phyloP scores from a whole-genome alignment of 2,329 filamentous ascomycete genomes.

The Neophaeococcomyces aloes region DNA sequence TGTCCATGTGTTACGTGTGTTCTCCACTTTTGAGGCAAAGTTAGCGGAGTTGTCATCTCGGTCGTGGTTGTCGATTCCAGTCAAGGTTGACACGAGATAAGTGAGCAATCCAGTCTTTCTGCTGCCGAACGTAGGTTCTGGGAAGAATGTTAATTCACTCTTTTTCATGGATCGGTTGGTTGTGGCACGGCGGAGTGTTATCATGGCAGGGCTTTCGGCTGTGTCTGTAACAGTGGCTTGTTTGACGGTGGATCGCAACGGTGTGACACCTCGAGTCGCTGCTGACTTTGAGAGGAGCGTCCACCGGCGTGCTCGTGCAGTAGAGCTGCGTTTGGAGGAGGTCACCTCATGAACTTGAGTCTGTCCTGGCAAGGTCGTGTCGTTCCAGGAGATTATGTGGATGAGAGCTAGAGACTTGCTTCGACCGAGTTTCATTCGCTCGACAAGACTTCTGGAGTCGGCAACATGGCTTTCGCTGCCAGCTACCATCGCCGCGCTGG shows the following conservation, averaged over 20 bases:
- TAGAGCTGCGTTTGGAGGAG: not conserved
- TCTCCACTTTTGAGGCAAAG: not conserved
- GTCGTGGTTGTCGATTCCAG: slow-evolving; percentile 4
- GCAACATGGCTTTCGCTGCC: not conserved
- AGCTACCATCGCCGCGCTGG: not conserved
- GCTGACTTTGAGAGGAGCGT: slow-evolving; percentile 16
- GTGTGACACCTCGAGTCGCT: slow-evolving; percentile 14
- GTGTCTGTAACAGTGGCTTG: slow-evolving; percentile 1
- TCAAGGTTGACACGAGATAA: slow-evolving; percentile 15
- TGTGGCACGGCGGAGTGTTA: slow-evolving; percentile 20
- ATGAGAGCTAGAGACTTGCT: not conserved
- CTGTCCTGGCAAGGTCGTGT: not conserved
- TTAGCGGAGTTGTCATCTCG: not conserved
- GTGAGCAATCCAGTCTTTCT: slow-evolving; percentile 13
- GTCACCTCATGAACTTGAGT: not conserved
- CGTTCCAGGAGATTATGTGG: not conserved
- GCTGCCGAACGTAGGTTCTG: slow-evolving; percentile 16
- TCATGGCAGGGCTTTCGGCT: slow-evolving; percentile 19
- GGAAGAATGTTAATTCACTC: slow-evolving; percentile 18
- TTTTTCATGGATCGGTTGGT: slow-evolving; percentile 8
- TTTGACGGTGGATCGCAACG: slow-evolving; percentile 11
- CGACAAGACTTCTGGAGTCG: not conserved
- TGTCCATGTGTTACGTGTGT: slow-evolving; percentile 5
- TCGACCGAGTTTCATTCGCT: not conserved
- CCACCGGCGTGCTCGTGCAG: slow-evolving; percentile 12